Base-by-base conservation (phyloP, 78 protist genomes). In the Isochrysis galbana region DNA sequence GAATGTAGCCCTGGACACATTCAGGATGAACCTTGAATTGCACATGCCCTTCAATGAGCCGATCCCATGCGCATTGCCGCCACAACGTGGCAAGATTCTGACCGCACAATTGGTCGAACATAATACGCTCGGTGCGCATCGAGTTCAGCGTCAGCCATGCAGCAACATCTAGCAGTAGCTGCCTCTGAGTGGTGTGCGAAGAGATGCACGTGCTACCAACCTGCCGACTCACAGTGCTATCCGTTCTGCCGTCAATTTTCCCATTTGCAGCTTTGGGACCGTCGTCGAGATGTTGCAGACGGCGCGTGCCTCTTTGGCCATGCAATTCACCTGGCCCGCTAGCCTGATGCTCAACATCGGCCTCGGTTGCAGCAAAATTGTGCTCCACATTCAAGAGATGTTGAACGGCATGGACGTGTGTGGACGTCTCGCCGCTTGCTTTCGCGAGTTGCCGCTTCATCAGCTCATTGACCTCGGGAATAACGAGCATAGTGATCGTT, bases 111-210 rank as follows among this genome's bases (percentile, higher is more conserved):
- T 61, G 80, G 45, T 70, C 45, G 91, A 22, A 87, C 92, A 91
- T 93, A 51, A 36, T 41, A 36, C 51, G 55, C 47, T 94, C 95
- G 54, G 80, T n/a, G 25, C 82, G 90, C 94, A 94, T 94, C 39
- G 91, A 42, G 92, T 94, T 94, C 80, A 91, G 3, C n/a, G 69
- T 32, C 23, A 94, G 95, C 95, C 95, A 94, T 23, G 95, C 89
- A 34, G 74, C 91, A 36, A 90, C 86, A n/a, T 83, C 91, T 42
- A 5, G 72, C 2, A 87, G 93, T 72, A 25, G 26, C 29, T 39
- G 51, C 14, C 29, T 36, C 42, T n/a, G 25, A 26, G 22, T 17
- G 25, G 54, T 1, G 86, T 22, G 38, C 44, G 7, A 29, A 2
- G 7, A 25, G 89, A 5, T 14, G 84, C 4, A 0, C 29, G 34